Percentiles rank a stretch among this genome's conserved stretches.
Conservation (phyloP, 352 stramenopile genomes). For the Pythium dissotocum region DNA sequence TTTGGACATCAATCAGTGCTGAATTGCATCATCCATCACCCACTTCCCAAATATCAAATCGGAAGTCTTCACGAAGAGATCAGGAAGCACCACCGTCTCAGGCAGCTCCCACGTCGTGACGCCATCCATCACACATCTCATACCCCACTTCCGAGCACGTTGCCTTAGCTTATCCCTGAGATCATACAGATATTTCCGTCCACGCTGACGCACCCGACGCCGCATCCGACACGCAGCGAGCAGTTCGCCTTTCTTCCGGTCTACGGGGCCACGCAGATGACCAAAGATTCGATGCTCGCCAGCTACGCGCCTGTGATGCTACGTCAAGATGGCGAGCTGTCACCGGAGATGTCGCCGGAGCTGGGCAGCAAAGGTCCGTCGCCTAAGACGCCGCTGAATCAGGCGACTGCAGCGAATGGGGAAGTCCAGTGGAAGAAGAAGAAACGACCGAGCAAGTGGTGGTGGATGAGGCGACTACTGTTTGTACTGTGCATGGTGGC, state of each 20-base stretch:
- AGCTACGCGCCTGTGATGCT: conserved; percentile 27
- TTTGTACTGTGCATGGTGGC: conserved; percentile 22
- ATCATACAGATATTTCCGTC: not conserved
- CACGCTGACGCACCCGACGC: not conserved
- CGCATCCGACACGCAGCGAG: not conserved
- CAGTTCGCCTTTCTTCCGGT: not conserved
- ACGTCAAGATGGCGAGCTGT: conserved; percentile 4
- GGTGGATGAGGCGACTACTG: conserved; percentile 25
- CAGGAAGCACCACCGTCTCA: not conserved
- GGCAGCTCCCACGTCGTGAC: not conserved
- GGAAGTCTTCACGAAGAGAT: not conserved
- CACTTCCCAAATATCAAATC: not conserved
- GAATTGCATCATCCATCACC: not conserved
- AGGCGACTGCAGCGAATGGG: not conserved
- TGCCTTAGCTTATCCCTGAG: not conserved
- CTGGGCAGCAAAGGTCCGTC: conserved; percentile 7
- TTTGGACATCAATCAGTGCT: not conserved
- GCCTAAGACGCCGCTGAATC: conserved; percentile 27
- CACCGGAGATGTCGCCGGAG: conserved; percentile 15
- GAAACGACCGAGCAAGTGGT: conserved; percentile 17
- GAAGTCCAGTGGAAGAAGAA: not conserved
- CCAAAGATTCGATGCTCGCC: not conserved
- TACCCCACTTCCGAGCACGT: not conserved
- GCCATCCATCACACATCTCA: not conserved
- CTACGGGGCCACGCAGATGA: not conserved